Base-by-base conservation (phyloP, 768 basidiomycete species). In the Podaxis rugospora region DNA sequence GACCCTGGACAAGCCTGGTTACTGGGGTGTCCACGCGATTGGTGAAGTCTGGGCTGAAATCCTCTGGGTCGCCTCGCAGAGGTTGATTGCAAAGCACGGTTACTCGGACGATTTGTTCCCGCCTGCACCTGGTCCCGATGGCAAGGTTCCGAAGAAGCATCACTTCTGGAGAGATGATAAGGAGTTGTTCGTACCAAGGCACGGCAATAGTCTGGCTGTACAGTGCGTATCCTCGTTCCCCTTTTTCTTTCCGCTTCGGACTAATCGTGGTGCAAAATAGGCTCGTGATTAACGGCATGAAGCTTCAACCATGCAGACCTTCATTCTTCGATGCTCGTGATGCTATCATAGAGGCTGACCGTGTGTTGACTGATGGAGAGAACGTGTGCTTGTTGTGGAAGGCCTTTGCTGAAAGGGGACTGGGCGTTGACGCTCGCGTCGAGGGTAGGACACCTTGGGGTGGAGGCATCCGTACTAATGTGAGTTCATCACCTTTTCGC, bases 31-130 rank as follows among this genome's bases (percentile, higher is more conserved):
- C 7, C 90, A 91, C 67, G 89, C 90, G 21, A 88, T 95, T 63
- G 94, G 94, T 47, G 94, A 96, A 74, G 95, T 98, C 56, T 98
- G 95, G 95, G 95, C 95, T 4, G 75, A 94, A 78, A 88, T 93
- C 25, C 87, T 94, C 56, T 94, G 90, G 90, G 81, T 93, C 66
- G 80, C 90, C 51, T 80, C 84, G 18, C 84, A 93, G 67, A 74
- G 79, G 23, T 75, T 98, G 36, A 90, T 97, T 68, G 75, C 77
- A 74, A 89, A 90, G 74, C 86, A 97, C 70, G 93, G 93, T 0
- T 96, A 84, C 80, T 80, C 83, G 16, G 82, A 87, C 13, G 81
- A 79, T 1, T 80, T 97, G 47, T 94, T 90, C 85, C 95, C 94
- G 27, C 95, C 95, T 10, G 69, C 78, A 25, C 84, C 89, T 9